phyloP scores from a whole-genome alignment of 108 stramenopile species.

The Aurantiochytrium sp. region DNA sequence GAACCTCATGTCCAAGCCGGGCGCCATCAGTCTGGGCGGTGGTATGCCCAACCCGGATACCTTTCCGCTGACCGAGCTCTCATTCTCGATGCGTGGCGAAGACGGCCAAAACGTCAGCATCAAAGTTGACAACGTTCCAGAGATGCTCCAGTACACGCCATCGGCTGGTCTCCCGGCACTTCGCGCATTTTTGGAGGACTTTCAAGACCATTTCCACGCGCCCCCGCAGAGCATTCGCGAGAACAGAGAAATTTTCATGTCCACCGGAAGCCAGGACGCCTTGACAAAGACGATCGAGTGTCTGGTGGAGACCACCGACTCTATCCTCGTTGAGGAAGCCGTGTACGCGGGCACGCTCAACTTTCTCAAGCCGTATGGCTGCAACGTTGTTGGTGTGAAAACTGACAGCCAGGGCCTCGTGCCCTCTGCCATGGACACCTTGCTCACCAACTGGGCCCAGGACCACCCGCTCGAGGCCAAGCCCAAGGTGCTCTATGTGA shows the following conservation, averaged over 20 bases:
- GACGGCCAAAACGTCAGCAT: not conserved
- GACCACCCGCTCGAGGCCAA: not conserved
- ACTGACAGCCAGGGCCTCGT: constrained; percentile 3
- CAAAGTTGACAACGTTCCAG: not conserved
- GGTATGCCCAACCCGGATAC: constrained; percentile 39
- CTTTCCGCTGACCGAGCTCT: constrained; percentile 26
- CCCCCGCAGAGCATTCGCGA: not conserved
- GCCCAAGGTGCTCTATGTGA: constrained; percentile 41
- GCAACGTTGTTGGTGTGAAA: not conserved
- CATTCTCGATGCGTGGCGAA: not conserved
- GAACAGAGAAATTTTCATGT: constrained; percentile 12
- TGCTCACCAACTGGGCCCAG: not conserved
- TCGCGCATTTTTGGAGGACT: constrained; percentile 4
- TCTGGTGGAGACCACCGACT: constrained; percentile 30
- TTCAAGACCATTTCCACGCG: constrained; percentile 26
- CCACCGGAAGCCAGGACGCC: constrained; percentile 38
- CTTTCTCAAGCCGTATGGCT: constrained; percentile 29
- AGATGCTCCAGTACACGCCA: constrained; percentile 37
- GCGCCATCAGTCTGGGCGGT: constrained; percentile 42
- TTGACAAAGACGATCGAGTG: constrained; percentile 43
- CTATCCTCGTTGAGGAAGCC: constrained; percentile 35
- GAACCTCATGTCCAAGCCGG: constrained; percentile 23
- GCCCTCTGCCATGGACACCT: not conserved
- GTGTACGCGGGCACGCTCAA: constrained; percentile 43
- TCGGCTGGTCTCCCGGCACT: constrained; percentile 35